phyloP scores from a whole-genome alignment of 768 basidiomycete genomes.

The Coprinellus micaceus region DNA sequence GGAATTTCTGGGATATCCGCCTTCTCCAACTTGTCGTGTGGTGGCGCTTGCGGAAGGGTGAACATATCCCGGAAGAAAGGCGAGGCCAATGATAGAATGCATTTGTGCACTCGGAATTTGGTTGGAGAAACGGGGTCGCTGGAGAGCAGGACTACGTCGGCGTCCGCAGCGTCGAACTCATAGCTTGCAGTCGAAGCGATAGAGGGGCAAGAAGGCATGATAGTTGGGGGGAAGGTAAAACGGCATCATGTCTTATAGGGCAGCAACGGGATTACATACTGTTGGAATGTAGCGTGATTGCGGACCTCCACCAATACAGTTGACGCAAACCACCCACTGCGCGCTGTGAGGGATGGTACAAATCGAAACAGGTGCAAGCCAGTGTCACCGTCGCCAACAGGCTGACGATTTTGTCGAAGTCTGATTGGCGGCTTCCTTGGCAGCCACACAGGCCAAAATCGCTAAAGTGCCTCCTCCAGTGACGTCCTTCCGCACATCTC shows the following conservation, averaged over 20 bases:
- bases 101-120: conserved; percentile 59
- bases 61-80: conserved; percentile 71
- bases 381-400: neutral
- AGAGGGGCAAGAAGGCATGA: conserved; percentile 9
- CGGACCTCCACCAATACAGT: neutral
- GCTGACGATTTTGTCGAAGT: conserved; percentile 7
- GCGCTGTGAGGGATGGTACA: neutral
- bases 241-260: neutral
- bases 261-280: neutral
- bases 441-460: neutral
- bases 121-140: conserved; percentile 29
- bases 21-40: conserved; percentile 9
- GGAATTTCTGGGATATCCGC: conserved; percentile 52
- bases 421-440: neutral
- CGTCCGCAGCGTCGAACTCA: conserved; percentile 32
- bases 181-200: neutral
- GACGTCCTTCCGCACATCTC: neutral
- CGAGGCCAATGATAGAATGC: conserved; percentile 60
- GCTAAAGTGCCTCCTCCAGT: neutral
- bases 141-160: conserved; percentile 53
- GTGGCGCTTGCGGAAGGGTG: conserved; percentile 50
- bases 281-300: neutral
- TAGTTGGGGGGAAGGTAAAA: neutral
- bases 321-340: neutral
- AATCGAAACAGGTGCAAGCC: neutral